Evolutionary conservation across 441 rosid species (phyloP), one percentile per base, ranked within the genome.

Genomic region (Aquilaria agallochum): DNA sequence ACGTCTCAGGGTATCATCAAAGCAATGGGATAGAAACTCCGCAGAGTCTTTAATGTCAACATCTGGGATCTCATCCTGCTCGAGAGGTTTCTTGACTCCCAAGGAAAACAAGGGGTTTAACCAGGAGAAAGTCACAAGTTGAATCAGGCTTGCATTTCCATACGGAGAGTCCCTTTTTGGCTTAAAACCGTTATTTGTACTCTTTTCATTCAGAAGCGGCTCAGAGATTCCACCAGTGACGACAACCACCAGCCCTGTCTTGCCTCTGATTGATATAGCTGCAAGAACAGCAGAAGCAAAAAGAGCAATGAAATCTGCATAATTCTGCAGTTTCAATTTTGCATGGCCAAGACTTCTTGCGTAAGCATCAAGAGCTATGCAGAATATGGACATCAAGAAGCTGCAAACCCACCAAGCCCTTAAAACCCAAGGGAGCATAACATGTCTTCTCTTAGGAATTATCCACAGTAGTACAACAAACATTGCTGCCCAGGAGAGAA

Each of bases 101-200:
- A 76, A 70, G 14, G 88, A 77, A 73, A 95, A 91, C 67, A 91
- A 65, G 3, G 96, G 90, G 59, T 81, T 91, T 55, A 95, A 89
- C 99, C 99, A 95, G 46, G 97, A 89, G 74, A 95, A 95, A 50
- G 96, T 87, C 53, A 95, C 64, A 44, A 86, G 87, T 75, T 94
- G 97, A 68, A 77, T 70, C 69, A 94, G 74, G 31, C 81, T 86
- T 40, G 99, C 92, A 34, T 80, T 86, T 34, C 91, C 95, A 60
- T 89, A 94, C 4, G 69, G 85, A 61, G 94, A 82, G 44, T 70
- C 82, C 65, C 77, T 80, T 55, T 69, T 66, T 42, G 45, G 53
- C 56, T 62, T 51, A 34, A 66, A 69, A 63, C 58, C 60, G 27
- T 75, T 72, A 36, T 79, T 75, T 42, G 63, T 46, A 36, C 42